phyloP scores from a whole-genome alignment of 345 rosid species.

The Adansonia digitata region DNA sequence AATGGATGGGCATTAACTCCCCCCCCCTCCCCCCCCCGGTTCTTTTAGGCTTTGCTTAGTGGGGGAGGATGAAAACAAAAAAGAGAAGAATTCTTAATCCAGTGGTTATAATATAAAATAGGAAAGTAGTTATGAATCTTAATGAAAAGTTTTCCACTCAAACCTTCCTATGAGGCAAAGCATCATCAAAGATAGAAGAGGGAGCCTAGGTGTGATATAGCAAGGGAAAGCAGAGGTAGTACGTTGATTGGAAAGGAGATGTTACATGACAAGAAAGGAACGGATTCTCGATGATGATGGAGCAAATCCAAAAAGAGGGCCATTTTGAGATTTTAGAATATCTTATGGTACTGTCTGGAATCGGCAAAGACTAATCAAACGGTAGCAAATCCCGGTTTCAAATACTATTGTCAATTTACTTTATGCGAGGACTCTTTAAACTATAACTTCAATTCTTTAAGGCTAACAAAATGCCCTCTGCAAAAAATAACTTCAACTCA shows the following conservation, averaged over 20 bases:
- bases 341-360: not conserved
- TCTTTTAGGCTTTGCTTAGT: not conserved
- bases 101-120: not conserved
- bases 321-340: not conserved
- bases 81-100: not conserved
- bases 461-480: not conserved
- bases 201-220: conserved; percentile 4
- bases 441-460: not conserved
- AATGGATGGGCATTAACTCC: not conserved
- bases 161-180: not conserved
- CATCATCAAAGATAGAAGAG: not conserved
- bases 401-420: not conserved
- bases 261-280: not conserved
- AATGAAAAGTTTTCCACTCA: not conserved
- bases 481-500: not conserved
- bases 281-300: not conserved
- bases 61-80: not conserved
- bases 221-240: conserved; percentile 6
- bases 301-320: not conserved
- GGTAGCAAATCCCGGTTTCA: not conserved
- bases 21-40: no score
- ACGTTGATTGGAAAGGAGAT: not conserved
- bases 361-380: not conserved
- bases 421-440: not conserved
- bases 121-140: not conserved